Conservation (phyloP, 495 filamentous ascomycete genomes). For the Corynascus novoguineensis region DNA sequence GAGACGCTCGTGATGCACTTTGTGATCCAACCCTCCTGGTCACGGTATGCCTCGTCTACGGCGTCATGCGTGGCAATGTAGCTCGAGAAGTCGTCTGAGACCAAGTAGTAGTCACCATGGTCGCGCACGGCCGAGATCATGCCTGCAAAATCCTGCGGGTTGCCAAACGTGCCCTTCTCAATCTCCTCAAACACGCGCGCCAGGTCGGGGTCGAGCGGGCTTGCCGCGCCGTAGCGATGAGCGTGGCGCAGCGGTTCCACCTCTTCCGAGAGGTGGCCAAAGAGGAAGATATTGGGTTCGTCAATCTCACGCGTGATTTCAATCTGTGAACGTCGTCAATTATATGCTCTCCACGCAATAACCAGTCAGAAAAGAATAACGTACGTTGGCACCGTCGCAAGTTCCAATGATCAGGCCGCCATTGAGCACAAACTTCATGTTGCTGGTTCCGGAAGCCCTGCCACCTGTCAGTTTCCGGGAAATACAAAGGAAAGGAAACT, state of each 20-base stretch:
- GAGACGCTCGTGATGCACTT: slow-evolving; percentile 82
- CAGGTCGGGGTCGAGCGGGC: slow-evolving; percentile 73
- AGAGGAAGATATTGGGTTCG: slow-evolving; percentile 96
- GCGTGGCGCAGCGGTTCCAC: slow-evolving; percentile 92
- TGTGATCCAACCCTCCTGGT: slow-evolving; percentile 85
- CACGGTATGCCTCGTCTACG: slow-evolving; percentile 83
- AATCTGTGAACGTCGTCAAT: slow-evolving; percentile 52
- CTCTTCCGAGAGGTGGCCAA: slow-evolving; percentile 92
- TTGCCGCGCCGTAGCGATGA: slow-evolving; percentile 73
- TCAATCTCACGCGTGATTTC: slow-evolving; percentile 97
- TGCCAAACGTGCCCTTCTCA: slow-evolving; percentile 69
- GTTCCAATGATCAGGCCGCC: slow-evolving; percentile 96
- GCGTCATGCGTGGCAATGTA: slow-evolving; percentile 85
- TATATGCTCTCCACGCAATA: not conserved
- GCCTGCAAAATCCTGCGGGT: slow-evolving; percentile 65
- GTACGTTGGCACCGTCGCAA: slow-evolving; percentile 94
- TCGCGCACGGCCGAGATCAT: slow-evolving; percentile 78
- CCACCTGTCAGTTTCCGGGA: not conserved
- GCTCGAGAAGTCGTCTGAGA: slow-evolving; percentile 91
- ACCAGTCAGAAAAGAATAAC: slow-evolving; percentile 23
- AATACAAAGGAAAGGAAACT: slow-evolving; percentile 21
- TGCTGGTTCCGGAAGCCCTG: slow-evolving; percentile 56
- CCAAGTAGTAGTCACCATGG: slow-evolving; percentile 95
- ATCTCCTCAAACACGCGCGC: slow-evolving; percentile 78
- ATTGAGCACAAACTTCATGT: slow-evolving; percentile 99